Conservation (phyloP, 2,329 filamentous ascomycete species). For the Aureobasidium zeae region DNA sequence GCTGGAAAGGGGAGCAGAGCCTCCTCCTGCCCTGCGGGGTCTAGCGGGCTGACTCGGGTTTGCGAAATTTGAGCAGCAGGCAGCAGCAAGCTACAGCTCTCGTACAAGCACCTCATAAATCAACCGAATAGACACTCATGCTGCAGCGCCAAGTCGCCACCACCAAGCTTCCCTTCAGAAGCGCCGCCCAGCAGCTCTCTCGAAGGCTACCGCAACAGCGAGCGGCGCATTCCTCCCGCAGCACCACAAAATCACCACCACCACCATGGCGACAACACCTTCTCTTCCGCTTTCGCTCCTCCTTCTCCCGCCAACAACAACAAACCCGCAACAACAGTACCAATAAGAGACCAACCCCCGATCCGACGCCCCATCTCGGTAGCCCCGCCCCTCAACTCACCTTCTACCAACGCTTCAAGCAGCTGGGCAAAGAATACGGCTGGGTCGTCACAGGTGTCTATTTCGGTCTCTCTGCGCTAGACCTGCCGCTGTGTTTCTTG, state of each 20-base stretch:
- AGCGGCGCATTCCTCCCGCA: background rate
- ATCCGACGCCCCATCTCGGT: conserved; percentile 29
- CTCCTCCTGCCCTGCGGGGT: no score
- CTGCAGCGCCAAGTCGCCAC: no score
- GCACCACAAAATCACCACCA: no score
- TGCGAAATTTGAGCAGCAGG: no score
- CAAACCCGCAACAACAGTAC: conserved; percentile 30
- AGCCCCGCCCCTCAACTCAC: conserved; percentile 22
- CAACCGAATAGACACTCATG: no score
- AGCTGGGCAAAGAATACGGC: conserved; percentile 84
- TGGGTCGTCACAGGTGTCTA: conserved; percentile 94
- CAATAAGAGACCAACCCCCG: conserved; percentile 26
- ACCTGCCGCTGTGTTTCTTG: conserved; percentile 93
- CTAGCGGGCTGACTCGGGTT: no score
- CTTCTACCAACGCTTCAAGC: conserved; percentile 61
- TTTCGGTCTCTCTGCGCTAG: conserved; percentile 67
- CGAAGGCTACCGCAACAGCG: conserved; percentile 1
- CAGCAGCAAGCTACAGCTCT: no score
- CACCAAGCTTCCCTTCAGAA: background rate
- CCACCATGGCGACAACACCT: conserved; percentile 8
- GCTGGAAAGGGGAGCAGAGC: no score
- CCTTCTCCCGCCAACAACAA: background rate
- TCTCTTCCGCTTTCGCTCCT: conserved; percentile 1
- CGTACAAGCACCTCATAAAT: no score
- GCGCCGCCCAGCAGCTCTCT: background rate